A percentile compares a stretch with the other conserved stretches of the same genome.
These are phyloP conservation scores for Arthromyces matolae DNA, from an alignment of 768 basidiomycete species.

Conservation along the genomic window DNA sequence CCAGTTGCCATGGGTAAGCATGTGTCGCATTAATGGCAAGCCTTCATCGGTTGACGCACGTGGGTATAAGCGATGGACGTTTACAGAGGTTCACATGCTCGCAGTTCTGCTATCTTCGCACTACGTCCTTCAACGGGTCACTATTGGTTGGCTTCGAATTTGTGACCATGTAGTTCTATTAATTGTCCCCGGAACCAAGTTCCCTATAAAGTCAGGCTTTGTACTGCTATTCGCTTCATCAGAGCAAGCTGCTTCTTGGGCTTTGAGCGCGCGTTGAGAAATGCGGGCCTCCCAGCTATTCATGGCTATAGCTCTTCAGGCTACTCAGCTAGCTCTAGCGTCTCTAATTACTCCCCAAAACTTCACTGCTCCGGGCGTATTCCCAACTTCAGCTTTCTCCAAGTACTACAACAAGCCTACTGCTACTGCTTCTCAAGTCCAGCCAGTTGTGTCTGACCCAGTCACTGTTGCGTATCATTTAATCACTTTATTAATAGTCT, in stretches of 20 bases:
- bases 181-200: too few species aligned
- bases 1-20: too few species aligned
- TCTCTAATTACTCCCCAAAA: constrained; percentile 35
- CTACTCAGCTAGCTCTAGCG: constrained; percentile 3
- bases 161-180: too few species aligned
- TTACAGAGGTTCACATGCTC: too few species aligned
- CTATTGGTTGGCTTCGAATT: too few species aligned
- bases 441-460: constrained; percentile 75
- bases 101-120: too few species aligned
- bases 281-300: constrained; percentile 1
- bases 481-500: not conserved
- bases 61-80: not conserved
- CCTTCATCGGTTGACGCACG: not conserved
- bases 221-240: too few species aligned
- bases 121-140: too few species aligned
- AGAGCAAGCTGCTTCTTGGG: too few species aligned
- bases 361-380: constrained; percentile 57
- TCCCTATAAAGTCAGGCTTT: too few species aligned
- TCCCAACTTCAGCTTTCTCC: constrained; percentile 63
- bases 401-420: constrained; percentile 72
- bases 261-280: too few species aligned
- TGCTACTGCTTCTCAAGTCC: constrained; percentile 66
- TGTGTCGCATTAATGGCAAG: too few species aligned
- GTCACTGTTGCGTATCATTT: constrained; percentile 43
- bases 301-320: constrained; percentile 7